Base-by-base conservation (phyloP, 2,329 filamentous ascomycete species). In the Aspergillus fischeri region DNA sequence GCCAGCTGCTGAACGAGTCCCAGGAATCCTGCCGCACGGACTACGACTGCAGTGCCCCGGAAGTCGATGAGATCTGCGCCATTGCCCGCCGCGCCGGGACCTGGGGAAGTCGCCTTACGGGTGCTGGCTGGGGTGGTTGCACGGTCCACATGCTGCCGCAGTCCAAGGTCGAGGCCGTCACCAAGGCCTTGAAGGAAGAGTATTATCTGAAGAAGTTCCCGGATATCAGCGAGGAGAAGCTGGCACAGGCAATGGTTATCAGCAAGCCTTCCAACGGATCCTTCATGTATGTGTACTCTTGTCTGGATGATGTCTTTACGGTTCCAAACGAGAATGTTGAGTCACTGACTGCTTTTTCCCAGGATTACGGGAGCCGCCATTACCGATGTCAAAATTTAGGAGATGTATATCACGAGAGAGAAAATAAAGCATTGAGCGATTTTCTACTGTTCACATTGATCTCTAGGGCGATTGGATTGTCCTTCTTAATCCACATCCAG, bases 91-190 rank as follows among this genome's bases (percentile, higher is more conserved):
- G 79, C 17, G 90, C 90, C 0, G 94, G 94, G 2, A 86, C 90
- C 20, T 92, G 91, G 71, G 94, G 93, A 28, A 92, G 89, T 65
- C 81, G 93, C 27, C 77, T 97, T 65, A 97, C 93, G 0, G 94
- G 94, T 42, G 94, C 94, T 0, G 94, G 94, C 3, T 99, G 94
- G 94, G 94, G 94, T 60, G 94, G 94, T 2, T 97, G 94, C 77
- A 94, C 86, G 59, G 93, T 99, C 57, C 94, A 99, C 77, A 82
- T 99, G 56, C 89, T 97, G 53, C 89, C 93, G 0, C 89, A 86
- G 57, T 84, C 91, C 67, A 93, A 89, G 75, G 89, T 97, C 0
- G 86, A 88, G 4, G 84, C 79, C 27, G 90, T 99, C 24, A 91
- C 84, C 72, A 81, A 84, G 67, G 90, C 90, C 4, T 86, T 94